Percentiles rank a stretch among this genome's conserved stretches.
phyloP scores from a whole-genome alignment of 352 stramenopile species.

The Pythium vanterpoolii region DNA sequence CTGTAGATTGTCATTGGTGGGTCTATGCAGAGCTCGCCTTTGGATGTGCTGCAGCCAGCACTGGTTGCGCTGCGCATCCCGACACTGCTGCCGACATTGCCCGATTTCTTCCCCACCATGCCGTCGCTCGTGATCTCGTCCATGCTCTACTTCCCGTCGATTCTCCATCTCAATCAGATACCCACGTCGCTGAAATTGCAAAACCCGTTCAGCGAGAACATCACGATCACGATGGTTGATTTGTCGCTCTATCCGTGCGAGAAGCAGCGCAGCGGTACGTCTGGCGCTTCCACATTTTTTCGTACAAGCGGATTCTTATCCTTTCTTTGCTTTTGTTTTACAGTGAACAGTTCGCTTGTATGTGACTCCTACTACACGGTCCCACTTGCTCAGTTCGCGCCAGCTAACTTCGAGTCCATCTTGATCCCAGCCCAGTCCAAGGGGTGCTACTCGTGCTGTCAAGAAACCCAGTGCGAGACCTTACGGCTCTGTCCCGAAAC shows the following conservation, averaged over 20 bases:
- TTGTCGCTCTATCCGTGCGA: conserved; percentile 76
- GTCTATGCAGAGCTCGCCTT: conserved; percentile 40
- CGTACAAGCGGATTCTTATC: not conserved
- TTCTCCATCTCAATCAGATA: conserved; percentile 67
- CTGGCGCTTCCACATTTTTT: conserved; percentile 8
- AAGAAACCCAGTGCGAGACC: conserved; percentile 52
- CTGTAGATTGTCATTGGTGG: conserved; percentile 66
- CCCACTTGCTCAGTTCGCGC: conserved; percentile 65
- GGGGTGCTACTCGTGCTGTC: conserved; percentile 78
- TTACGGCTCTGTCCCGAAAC: conserved; percentile 57
- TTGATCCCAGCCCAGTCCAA: conserved; percentile 63
- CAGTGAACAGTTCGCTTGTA: conserved; percentile 38
- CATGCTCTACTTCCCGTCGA: conserved; percentile 66
- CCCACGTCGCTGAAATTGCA: conserved; percentile 69
- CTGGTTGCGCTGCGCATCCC: conserved; percentile 53
- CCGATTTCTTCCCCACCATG: conserved; percentile 59
- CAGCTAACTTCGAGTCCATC: conserved; percentile 56
- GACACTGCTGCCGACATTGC: conserved; percentile 52
- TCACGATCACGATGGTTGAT: conserved; percentile 64
- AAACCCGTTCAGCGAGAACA: conserved; percentile 80
- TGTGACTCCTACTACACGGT: conserved; percentile 71
- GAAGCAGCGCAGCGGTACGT: conserved; percentile 50
- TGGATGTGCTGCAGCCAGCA: conserved; percentile 65
- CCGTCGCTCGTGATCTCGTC: conserved; percentile 76
- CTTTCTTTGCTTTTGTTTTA: not conserved